Base-by-base conservation (phyloP, 2,329 filamentous ascomycete species). In the Fusarium phyllophilum region DNA sequence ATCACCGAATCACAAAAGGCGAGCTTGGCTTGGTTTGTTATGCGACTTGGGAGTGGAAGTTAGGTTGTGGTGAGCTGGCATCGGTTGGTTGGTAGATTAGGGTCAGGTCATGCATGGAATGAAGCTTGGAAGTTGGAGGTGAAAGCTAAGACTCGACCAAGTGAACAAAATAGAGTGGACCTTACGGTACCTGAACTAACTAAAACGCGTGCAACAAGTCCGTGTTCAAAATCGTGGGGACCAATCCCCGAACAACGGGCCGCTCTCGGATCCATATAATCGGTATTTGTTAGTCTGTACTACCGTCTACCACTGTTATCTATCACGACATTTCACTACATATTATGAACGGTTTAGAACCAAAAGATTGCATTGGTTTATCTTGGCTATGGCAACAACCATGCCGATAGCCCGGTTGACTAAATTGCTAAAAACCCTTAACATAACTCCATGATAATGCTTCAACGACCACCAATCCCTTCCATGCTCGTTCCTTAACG, bases 381-480 rank as follows among this genome's bases (percentile, higher is more conserved):
- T 66, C 26, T 66, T 54, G 41, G 51, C 41, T 65, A 36, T 20
- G 33, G 36, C 29, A 34, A 52, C 46, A 59, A 41, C 46, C 68
- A 48, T 39, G n/a, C 26, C n/a, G 26, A 36, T 55, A 60, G 66
- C 18, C 42, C 41, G 14, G 17, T 33, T 66, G 14, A 60, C 34
- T 66, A 36, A 70, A 65, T 59, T 60, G 29, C 52, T 59, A 39
- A 55, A 66, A 38, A n/a, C 45, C 66, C 38, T 42, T 26, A 36
- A 66, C 49, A 62, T 63, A 75, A 74, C 72, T 69, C 72, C 71
- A n/a, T 65, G 39, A 45, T 56, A 61, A 74, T 74, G 72, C 72
- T 55, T 55, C 68, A 71, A 60, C 63, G 41, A 52, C 61, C 66
- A 34, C 56, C 64, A 44, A 33, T 60, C 45, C 49, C 33, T 52